Conservation (phyloP, 441 rosid genomes). For the Biscutella auriculata region DNA sequence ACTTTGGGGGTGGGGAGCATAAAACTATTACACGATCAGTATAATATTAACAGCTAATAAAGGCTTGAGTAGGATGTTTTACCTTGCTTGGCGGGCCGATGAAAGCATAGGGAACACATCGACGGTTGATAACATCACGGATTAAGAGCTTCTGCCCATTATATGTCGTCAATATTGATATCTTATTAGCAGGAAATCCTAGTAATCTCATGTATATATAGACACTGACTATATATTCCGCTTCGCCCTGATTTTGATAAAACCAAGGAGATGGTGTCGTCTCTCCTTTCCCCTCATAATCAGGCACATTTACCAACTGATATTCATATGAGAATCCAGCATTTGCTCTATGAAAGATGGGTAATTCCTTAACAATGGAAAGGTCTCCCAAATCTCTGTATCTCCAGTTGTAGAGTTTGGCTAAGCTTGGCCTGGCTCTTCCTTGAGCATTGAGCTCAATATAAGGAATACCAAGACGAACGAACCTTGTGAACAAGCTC, state of each 20-base stretch:
- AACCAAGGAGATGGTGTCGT: constrained; percentile 97
- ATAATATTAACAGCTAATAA: neutral
- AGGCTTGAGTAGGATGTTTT: constrained; percentile 12
- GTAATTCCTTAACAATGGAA: constrained; percentile 57
- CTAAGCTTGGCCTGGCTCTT: constrained; percentile 96
- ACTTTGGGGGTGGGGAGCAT: neutral
- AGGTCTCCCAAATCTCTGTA: constrained; percentile 96
- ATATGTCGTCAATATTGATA: constrained; percentile 94
- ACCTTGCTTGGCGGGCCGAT: constrained; percentile 97
- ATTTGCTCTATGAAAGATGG: constrained; percentile 73
- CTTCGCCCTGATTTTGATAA: constrained; percentile 98
- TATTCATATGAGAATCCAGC: constrained; percentile 91
- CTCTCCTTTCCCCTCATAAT: constrained; percentile 87
- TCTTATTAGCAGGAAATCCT: constrained; percentile 94
- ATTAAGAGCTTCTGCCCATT: constrained; percentile 97
- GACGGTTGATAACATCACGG: constrained; percentile 93
- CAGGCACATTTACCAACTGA: constrained; percentile 90
- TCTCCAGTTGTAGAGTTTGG: constrained; percentile 93
- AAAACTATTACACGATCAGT: too few species aligned
- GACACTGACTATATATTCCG: constrained; percentile 91
- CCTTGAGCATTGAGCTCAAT: constrained; percentile 99
- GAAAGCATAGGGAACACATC: constrained; percentile 75
- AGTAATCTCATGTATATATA: constrained; percentile 93
- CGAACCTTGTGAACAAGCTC: constrained; percentile 96
- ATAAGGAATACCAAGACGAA: constrained; percentile 93